Base-by-base conservation (phyloP, 225 moss, liverwort and hornwort species). In the Rhytidiadelphus loreus region DNA sequence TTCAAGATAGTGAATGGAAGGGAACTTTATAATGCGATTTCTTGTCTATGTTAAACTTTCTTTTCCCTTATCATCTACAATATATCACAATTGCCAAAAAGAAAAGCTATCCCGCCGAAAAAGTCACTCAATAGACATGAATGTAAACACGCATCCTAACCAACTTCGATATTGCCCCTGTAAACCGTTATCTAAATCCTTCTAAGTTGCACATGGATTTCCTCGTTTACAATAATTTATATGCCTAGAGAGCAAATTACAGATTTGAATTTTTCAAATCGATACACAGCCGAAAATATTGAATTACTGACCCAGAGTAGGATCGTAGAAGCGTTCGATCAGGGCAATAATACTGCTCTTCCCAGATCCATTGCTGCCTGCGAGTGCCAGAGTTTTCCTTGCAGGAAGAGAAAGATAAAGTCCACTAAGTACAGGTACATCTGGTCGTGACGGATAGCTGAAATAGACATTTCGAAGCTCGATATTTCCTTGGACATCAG, bases 321-420 rank as follows among this genome's bases (percentile, higher is more conserved):
- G 95, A 84, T 95, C 94, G 79, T 95, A 95, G 87, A 95, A 95
- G 79, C 94, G 93, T 89, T 95, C 94, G 87, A 95, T 95, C 32
- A 95, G 87, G 83, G 95, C 94, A 88, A 95, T 94, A 76, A 95
- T 89, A 88, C 94, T 95, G 88, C 95, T 95, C 90, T 95, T 95
- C 76, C 95, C 95, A 84, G 95, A 95, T 63, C 95, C 95, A 83
- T 94, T 92, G 90, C 91, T 92, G 65, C 95, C 95, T 83, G 94
- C 95, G 41, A 95, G 94, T 88, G 95, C 95, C 85, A 95, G 71
- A 26, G 94, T 94, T 85, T 92, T 94, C 89, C 94, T 92, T 78
- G 93, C 93, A 89, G 95, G 92, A 77, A 95, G 94, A 81, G 91
- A 89, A 73, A 95, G 95, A 90, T 94, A 94, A 70, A 95, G 94